These are phyloP conservation scores for Ajuga chamaepitys DNA, from an alignment of 257 asterid species.

Conservation along the genomic window DNA sequence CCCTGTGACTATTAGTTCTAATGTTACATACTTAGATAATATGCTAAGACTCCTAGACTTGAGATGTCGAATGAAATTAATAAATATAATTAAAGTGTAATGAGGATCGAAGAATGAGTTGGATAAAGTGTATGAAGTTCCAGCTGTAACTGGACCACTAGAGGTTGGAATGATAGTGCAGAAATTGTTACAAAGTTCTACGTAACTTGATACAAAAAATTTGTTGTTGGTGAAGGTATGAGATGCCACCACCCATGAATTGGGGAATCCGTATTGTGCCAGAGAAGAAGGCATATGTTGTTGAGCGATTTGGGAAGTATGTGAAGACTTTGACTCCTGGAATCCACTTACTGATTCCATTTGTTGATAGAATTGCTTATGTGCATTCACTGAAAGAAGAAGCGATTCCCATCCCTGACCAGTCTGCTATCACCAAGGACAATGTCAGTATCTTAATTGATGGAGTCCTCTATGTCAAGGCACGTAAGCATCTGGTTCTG, in stretches of 20 bases:
- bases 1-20: neutral
- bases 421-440: constrained; percentile 85
- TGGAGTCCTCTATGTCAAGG: constrained; percentile 88
- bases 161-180: neutral
- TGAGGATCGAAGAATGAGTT: neutral
- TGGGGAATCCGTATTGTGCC: constrained; percentile 92
- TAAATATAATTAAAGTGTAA: no score
- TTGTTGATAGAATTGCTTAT: constrained; percentile 78
- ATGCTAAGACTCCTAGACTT: neutral
- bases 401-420: constrained; percentile 70
- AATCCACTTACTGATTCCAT: constrained; percentile 65
- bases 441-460: constrained; percentile 76
- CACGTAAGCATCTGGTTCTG: constrained; percentile 9
- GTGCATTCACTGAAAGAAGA: constrained; percentile 83
- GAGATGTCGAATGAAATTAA: neutral
- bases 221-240: constrained; percentile 41
- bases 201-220: neutral
- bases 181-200: neutral
- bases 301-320: constrained; percentile 84
- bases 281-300: constrained; percentile 69
- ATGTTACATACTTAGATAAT: neutral
- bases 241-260: constrained; percentile 48
- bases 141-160: neutral
- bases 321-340: constrained; percentile 78
- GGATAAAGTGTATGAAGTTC: neutral